These are phyloP conservation scores for Parsonsia alboflavescens DNA, from an alignment of 257 asterid genomes.

Conservation along the genomic window DNA sequence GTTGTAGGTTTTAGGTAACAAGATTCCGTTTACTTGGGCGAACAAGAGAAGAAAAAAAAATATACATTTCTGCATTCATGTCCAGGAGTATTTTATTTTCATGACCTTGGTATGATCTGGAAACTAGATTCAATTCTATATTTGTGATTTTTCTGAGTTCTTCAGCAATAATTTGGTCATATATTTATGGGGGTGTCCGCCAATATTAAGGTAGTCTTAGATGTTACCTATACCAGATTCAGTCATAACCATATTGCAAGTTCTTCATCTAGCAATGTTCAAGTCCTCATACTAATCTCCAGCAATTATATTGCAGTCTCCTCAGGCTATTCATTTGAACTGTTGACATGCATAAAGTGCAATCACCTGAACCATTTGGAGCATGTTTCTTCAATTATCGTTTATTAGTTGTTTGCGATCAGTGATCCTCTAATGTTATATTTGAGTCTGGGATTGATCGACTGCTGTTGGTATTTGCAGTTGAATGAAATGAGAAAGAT, in stretches of 20 bases:
- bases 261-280: not conserved
- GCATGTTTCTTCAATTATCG: not conserved
- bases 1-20: not conserved
- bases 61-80: not conserved
- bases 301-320: not conserved
- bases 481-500: conserved; percentile 72
- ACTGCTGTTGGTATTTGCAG: conserved; percentile 29
- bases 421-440: not conserved
- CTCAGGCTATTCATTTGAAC: not conserved
- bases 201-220: not conserved
- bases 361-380: not conserved
- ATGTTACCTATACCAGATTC: not conserved
- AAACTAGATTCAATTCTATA: not conserved
- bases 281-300: not conserved
- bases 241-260: not conserved
- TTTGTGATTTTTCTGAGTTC: not conserved
- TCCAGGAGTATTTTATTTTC: not conserved
- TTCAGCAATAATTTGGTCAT: not conserved
- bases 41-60: not conserved
- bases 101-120: not conserved
- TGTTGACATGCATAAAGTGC: not conserved
- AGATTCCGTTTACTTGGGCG: not conserved
- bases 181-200: not conserved
- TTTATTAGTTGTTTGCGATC: not conserved
- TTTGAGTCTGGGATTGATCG: conserved; percentile 7